Conservation (phyloP, 768 basidiomycete species). For the Amanita pseudoporphyria region DNA sequence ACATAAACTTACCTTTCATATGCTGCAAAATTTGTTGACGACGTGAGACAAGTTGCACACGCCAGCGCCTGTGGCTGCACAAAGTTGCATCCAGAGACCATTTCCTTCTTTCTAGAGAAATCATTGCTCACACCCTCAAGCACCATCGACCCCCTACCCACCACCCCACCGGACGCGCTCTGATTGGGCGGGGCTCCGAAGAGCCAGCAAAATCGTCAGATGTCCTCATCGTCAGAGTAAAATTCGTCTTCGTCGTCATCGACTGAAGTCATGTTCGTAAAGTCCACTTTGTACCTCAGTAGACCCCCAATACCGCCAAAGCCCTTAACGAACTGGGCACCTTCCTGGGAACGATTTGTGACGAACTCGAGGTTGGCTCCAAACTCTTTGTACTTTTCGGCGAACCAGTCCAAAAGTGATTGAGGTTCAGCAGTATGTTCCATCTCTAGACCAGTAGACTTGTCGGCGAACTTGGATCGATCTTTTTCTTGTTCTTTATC, state of each 20-base stretch:
- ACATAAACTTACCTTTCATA: background rate
- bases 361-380: slow-evolving; percentile 95
- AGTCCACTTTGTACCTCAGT: slow-evolving; percentile 96
- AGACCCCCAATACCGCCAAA: slow-evolving; percentile 98
- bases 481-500: slow-evolving; percentile 86
- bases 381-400: slow-evolving; percentile 97
- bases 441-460: slow-evolving; percentile 94
- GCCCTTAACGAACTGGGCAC: slow-evolving; percentile 95
- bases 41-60: background rate
- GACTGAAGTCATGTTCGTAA: slow-evolving; percentile 62
- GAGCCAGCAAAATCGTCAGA: slow-evolving; percentile 88
- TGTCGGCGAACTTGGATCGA: slow-evolving; percentile 91
- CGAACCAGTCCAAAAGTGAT: slow-evolving; percentile 94
- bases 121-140: background rate
- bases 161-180: slow-evolving; percentile 65
- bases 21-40: background rate
- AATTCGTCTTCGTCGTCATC: slow-evolving; percentile 89
- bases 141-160: slow-evolving; percentile 20
- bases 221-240: slow-evolving; percentile 65
- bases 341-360: slow-evolving; percentile 94
- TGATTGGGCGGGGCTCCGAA: slow-evolving; percentile 61
- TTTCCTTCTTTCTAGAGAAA: background rate
- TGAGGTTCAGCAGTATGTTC: slow-evolving; percentile 77
- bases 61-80: background rate
- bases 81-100: too few relatives aligned